A percentile compares a stretch with the other conserved stretches of the same genome.
Conservation (phyloP, 345 rosid genomes). For the Clarkia xantiana region DNA sequence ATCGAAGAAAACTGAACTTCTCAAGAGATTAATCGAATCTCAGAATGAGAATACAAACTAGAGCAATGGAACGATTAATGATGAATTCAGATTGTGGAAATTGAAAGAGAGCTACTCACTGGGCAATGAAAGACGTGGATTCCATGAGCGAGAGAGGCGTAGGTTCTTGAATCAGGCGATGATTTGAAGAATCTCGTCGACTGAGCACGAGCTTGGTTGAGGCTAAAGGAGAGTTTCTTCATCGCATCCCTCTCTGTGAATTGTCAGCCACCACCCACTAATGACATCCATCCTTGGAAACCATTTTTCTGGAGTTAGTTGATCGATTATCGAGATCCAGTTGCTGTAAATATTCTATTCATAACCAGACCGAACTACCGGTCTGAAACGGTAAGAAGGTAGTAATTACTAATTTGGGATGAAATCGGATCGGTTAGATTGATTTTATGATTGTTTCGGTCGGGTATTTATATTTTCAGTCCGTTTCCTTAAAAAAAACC, state of each 20-base stretch:
- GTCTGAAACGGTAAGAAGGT: no score
- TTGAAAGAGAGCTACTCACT: conserved; percentile 20
- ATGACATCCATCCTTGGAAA: no score
- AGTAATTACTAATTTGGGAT: no score
- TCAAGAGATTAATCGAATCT: neutral
- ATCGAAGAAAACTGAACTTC: neutral
- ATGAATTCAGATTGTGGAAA: neutral
- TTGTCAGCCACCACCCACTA: no score
- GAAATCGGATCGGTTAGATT: no score
- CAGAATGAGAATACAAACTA: neutral
- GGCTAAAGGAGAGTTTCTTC: conserved; percentile 4
- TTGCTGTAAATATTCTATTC: no score
- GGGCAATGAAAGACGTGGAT: conserved; percentile 93
- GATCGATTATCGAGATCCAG: no score
- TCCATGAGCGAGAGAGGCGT: conserved; percentile 47
- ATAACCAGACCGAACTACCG: no score
- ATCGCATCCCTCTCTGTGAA: conserved; percentile 5
- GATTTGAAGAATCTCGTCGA: conserved; percentile 39
- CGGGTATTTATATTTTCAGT: no score
- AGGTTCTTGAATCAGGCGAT: conserved; percentile 28
- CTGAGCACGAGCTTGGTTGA: conserved; percentile 17
- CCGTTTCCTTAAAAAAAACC: no score
- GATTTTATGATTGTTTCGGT: no score
- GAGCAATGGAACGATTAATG: conserved; percentile 1
- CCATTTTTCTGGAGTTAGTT: no score